phyloP scores from a whole-genome alignment of 169 alveolate species.

The Plasmodium billcollinsi region DNA sequence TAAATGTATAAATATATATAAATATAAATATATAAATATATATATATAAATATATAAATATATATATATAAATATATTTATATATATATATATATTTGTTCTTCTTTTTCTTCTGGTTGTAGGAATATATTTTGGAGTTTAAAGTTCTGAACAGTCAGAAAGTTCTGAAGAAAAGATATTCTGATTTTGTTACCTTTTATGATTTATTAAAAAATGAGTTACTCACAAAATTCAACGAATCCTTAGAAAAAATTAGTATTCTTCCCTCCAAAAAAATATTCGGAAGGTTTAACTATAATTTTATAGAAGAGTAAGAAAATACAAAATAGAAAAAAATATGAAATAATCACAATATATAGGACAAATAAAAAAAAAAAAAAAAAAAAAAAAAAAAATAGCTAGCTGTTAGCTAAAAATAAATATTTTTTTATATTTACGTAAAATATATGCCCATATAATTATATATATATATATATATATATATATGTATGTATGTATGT shows the following conservation, averaged over 20 bases:
- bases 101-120: not conserved
- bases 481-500: not conserved
- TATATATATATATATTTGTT: not conserved
- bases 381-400: not conserved
- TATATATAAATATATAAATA: not conserved
- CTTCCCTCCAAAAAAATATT: slow-evolving; percentile 49
- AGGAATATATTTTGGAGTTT: slow-evolving; percentile 67
- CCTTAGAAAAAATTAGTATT: slow-evolving; percentile 41
- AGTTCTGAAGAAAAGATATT: slow-evolving; percentile 46
- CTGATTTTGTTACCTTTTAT: slow-evolving; percentile 52
- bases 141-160: slow-evolving; percentile 63
- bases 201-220: slow-evolving; percentile 38
- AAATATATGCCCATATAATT: not conserved
- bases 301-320: slow-evolving; percentile 54
- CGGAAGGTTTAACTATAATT: slow-evolving; percentile 52
- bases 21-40: not conserved
- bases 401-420: not conserved
- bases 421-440: not conserved
- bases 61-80: not conserved
- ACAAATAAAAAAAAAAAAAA: not conserved
- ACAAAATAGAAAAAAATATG: not conserved
- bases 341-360: not conserved
- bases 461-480: not conserved
- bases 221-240: slow-evolving; percentile 24
- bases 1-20: not conserved